These are phyloP conservation scores for Gloeopeniophorella convolvens DNA, from an alignment of 768 basidiomycete genomes.

Conservation along the genomic window DNA sequence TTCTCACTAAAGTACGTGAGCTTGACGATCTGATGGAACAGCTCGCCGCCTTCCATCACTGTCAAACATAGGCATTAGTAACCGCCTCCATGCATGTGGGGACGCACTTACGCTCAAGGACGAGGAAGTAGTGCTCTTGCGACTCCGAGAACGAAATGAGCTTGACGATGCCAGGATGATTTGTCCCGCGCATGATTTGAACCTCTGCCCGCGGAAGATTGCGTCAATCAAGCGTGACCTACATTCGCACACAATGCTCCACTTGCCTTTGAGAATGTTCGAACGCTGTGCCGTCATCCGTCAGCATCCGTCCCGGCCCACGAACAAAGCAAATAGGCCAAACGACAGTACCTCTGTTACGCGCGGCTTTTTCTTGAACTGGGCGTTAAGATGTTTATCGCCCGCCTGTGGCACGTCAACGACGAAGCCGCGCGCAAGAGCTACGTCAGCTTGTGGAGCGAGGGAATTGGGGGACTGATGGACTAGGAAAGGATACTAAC, in stretches of 20 bases:
- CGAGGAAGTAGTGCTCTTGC: slow-evolving; percentile 86
- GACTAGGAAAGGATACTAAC: slow-evolving; percentile 45
- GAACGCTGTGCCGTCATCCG: slow-evolving; percentile 61
- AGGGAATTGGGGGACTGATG: slow-evolving; percentile 25
- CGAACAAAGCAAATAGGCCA: slow-evolving; percentile 17
- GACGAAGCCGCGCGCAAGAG: slow-evolving; percentile 23
- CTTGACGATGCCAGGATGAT: slow-evolving; percentile 90
- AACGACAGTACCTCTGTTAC: slow-evolving; percentile 83
- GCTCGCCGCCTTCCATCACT: slow-evolving; percentile 98
- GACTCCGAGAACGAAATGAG: slow-evolving; percentile 91
- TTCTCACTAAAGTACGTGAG: slow-evolving; percentile 98
- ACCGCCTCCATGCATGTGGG: background rate
- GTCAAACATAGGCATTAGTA: slow-evolving; percentile 15
- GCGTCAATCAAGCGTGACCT: background rate
- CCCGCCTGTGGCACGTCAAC: slow-evolving; percentile 52
- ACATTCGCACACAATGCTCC: background rate
- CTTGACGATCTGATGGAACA: slow-evolving; percentile 99
- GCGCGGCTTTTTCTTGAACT: slow-evolving; percentile 97
- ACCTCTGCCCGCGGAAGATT: slow-evolving; percentile 58
- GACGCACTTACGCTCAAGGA: slow-evolving; percentile 70
- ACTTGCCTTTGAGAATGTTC: slow-evolving; percentile 89
- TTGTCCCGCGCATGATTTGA: slow-evolving; percentile 95
- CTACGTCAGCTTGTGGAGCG: slow-evolving; percentile 22
- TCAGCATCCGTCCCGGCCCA: slow-evolving; percentile 19
- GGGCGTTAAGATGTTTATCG: slow-evolving; percentile 87